Conservation (phyloP, 441 rosid species). For the Hypseocharis bilobata region DNA sequence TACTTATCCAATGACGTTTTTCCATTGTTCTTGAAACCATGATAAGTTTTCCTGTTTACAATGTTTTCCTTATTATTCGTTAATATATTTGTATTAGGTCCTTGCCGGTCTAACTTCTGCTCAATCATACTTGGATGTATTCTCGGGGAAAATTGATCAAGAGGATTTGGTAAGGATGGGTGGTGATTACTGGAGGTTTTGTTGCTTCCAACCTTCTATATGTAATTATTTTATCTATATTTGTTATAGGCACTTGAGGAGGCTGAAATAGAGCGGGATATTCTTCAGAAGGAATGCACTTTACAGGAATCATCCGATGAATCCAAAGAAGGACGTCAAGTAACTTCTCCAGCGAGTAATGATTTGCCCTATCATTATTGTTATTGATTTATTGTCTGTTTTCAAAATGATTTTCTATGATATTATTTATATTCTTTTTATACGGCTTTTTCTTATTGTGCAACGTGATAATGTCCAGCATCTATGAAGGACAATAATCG, state of each 20-base stretch:
- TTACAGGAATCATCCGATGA: conserved; percentile 26
- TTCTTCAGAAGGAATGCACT: conserved; percentile 42
- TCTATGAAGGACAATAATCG: conserved; percentile 37
- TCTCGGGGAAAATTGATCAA: conserved; percentile 40
- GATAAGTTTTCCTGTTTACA: not conserved
- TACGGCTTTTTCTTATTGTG: not conserved
- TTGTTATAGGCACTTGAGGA: conserved; percentile 55
- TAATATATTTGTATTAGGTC: conserved; percentile 36
- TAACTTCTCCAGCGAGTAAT: conserved; percentile 32
- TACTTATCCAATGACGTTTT: not conserved
- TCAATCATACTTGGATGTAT: conserved; percentile 54
- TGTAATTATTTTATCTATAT: conserved; percentile 13
- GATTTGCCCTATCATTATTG: not conserved
- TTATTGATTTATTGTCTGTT: not conserved
- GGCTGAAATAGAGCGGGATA: conserved; percentile 62
- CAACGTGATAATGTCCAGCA: conserved; percentile 34
- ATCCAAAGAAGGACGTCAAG: conserved; percentile 29
- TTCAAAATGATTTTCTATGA: not conserved
- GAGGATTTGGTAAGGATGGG: conserved; percentile 45
- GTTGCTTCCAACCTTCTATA: conserved; percentile 12
- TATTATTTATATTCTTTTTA: not conserved
- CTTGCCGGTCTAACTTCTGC: conserved; percentile 57
- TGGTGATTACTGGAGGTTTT: conserved; percentile 15
- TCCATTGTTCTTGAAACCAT: not conserved
- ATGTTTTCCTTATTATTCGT: conserved; percentile 2